Percentiles rank a stretch among this genome's conserved stretches.
phyloP scores from a whole-genome alignment of 805 yeast genomes.

The Yamadazyma philogaea region DNA sequence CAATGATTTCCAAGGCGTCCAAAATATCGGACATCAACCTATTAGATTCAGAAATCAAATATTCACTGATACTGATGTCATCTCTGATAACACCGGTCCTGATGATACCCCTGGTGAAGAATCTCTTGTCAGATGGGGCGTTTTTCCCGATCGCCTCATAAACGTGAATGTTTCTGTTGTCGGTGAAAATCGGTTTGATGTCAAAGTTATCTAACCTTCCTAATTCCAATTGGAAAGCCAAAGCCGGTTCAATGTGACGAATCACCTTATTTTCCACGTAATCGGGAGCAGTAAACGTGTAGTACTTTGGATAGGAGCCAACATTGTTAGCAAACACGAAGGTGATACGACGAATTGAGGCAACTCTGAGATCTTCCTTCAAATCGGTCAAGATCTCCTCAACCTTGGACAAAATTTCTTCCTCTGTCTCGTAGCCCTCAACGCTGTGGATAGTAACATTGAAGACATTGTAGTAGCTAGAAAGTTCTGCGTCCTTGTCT shows the following conservation, averaged over 20 bases:
- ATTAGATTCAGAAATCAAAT: conserved; percentile 93
- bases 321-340: conserved; percentile 80
- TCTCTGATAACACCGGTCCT: conserved; percentile 94
- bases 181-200: conserved; percentile 92
- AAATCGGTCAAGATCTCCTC: conserved; percentile 62
- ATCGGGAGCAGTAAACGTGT: conserved; percentile 87
- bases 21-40: conserved; percentile 93
- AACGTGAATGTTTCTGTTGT: conserved; percentile 95
- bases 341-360: conserved; percentile 87
- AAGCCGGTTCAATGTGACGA: conserved; percentile 97
- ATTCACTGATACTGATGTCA: conserved; percentile 89
- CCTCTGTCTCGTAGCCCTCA: conserved; percentile 73
- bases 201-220: conserved; percentile 92
- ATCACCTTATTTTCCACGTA: conserved; percentile 87
- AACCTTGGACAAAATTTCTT: conserved; percentile 61
- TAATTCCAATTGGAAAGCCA: conserved; percentile 95
- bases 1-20: conserved; percentile 92
- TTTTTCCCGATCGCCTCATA: conserved; percentile 95
- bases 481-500: conserved; percentile 25
- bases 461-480: conserved; percentile 66
- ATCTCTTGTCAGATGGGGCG: conserved; percentile 89
- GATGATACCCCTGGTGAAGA: conserved; percentile 94
- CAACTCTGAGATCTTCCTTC: conserved; percentile 64
- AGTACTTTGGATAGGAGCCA: conserved; percentile 92
- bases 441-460: conserved; percentile 72